Evolutionary conservation across 2,329 filamentous ascomycete genomes (phyloP).

Genomic region (Monilinia aucupariae): DNA sequence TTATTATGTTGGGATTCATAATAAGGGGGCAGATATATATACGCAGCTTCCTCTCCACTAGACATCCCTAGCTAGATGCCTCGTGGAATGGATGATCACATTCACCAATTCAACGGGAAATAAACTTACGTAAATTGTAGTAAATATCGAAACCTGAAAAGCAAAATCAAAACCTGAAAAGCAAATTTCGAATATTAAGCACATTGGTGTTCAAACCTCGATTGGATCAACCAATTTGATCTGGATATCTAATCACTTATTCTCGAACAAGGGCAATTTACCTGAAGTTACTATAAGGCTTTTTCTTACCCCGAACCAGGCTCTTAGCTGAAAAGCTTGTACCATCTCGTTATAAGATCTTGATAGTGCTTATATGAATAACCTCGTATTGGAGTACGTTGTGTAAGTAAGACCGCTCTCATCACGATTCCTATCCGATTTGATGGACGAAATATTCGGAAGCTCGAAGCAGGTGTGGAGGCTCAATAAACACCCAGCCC

Average conservation of each 20-base stretch:
- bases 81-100: slow-evolving; percentile 14
- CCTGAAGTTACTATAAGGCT: neutral
- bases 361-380: neutral
- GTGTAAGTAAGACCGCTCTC: neutral
- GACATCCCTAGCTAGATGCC: neutral
- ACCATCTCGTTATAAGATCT: neutral
- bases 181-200: too few relatives aligned
- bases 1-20: neutral
- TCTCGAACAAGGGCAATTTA: too few relatives aligned
- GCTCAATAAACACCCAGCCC: neutral
- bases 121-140: neutral
- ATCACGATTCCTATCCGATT: neutral
- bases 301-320: neutral
- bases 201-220: too few relatives aligned
- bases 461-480: neutral
- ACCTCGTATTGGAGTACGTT: slow-evolving; percentile 4
- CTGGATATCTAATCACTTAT: too few relatives aligned
- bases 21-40: neutral
- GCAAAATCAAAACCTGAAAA: too few relatives aligned
- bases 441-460: neutral
- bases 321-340: slow-evolving; percentile 4
- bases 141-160: too few relatives aligned
- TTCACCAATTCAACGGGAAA: neutral
- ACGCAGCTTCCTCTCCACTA: neutral
- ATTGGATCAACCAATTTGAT: too few relatives aligned